Base-by-base conservation (phyloP, 148 eudicot species). In the Chenopodium suecicum region DNA sequence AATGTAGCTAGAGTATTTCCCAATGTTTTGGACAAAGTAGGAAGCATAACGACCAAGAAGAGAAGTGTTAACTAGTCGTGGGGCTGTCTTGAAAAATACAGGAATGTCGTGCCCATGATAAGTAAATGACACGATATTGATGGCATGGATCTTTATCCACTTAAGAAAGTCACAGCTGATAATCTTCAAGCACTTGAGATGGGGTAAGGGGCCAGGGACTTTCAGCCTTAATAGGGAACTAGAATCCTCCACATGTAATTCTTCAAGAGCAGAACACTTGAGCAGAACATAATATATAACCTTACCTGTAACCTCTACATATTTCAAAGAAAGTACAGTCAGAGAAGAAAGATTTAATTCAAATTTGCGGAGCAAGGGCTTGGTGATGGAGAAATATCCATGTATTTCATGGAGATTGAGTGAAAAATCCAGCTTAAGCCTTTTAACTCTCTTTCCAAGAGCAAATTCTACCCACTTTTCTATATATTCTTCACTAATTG, bases 191-290 rank as follows among this genome's bases (percentile, higher is more conserved):
- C 75, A 22, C 31, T 50, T 73, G 25, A 73, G 75, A 25, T 47
- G 50, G 56, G 75, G 58, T 29, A 41, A 73, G n/a, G 75, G 75
- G 20, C 56, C 75, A 73, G 25, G 56, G n/a, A 73, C 48, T 73
- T 44, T 73, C 25, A 73, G 17, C 29, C 9, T 44, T n/a, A 46
- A n/a, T 25, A 73, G 48, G 19, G 19, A 14, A 73, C 2, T 9
- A 19, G 75, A 73, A 12, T 2, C 6, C 41, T 69, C 72, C 31
- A 69, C 72, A 10, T 46, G 75, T 50, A 73, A 23, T 22, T 41
- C 75, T 41, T 73, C 56, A 23, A 73, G 75, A 50, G 19, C 25
- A 11, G 75, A 50, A 25, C 29, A 44, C 48, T 22, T 73, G 75
- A 50, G 48, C 25, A 73, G 48, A 44, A 73, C 25, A 13, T 73